phyloP scores from a whole-genome alignment of 345 rosid species.

The Schrenkiella parvula region DNA sequence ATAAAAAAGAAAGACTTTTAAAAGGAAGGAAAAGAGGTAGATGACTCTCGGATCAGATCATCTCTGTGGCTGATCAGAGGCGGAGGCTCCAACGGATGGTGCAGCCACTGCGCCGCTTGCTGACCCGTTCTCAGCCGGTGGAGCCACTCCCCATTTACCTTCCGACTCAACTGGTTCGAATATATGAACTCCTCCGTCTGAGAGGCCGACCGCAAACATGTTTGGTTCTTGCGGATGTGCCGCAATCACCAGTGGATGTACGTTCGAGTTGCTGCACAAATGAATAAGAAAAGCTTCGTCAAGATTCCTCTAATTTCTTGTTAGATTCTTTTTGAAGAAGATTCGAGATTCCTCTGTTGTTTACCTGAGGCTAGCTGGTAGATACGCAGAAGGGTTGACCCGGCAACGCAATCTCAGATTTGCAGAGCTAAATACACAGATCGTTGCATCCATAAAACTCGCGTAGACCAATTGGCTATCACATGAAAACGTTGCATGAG shows the following conservation, averaged over 20 bases:
- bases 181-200: constrained; percentile 94
- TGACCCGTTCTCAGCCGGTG: constrained; percentile 86
- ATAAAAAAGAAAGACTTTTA: neutral
- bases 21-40: neutral
- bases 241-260: constrained; percentile 88
- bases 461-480: constrained; percentile 92
- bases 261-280: constrained; percentile 58
- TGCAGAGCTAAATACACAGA: constrained; percentile 73
- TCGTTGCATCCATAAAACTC: constrained; percentile 78
- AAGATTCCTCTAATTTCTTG: neutral
- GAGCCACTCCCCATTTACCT: constrained; percentile 92
- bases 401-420: constrained; percentile 77
- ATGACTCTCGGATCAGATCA: constrained; percentile 34
- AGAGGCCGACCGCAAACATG: constrained; percentile 88
- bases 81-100: constrained; percentile 68
- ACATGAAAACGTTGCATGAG: constrained; percentile 91
- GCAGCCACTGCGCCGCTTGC: constrained; percentile 55
- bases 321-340: neutral
- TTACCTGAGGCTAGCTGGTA: constrained; percentile 80
- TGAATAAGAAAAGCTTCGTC: neutral
- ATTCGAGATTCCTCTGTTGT: constrained; percentile 1
- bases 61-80: constrained; percentile 83
- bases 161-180: constrained; percentile 94
- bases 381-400: constrained; percentile 74
- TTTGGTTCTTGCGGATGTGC: constrained; percentile 95